Evolutionary conservation across 2,329 filamentous ascomycete genomes (phyloP).

Genomic region (Alternaria gansuensis): DNA sequence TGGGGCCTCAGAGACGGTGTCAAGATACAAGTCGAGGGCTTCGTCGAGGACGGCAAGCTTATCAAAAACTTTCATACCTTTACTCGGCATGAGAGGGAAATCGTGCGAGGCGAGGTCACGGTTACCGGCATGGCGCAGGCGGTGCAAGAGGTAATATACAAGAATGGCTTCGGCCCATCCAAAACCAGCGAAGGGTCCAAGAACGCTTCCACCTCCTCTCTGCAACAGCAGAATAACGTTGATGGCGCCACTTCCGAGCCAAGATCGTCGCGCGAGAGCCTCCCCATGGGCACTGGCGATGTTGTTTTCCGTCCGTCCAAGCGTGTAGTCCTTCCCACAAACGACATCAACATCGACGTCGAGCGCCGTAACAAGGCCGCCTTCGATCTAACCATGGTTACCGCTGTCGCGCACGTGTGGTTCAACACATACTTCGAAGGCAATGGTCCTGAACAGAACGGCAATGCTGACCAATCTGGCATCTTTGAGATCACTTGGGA

Average conservation of each 20-base stretch:
- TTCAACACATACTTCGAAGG: slow-evolving; percentile 97
- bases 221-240: slow-evolving; percentile 28
- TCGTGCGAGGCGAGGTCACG: slow-evolving; percentile 66
- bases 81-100: slow-evolving; percentile 71
- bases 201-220: slow-evolving; percentile 31
- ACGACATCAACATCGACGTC: slow-evolving; percentile 89
- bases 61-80: slow-evolving; percentile 89
- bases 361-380: slow-evolving; percentile 83
- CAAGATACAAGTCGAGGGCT: slow-evolving; percentile 86
- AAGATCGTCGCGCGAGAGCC: slow-evolving; percentile 36
- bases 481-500: slow-evolving; percentile 78
- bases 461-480: slow-evolving; percentile 72
- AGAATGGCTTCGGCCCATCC: slow-evolving; percentile 46
- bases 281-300: slow-evolving; percentile 68
- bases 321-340: slow-evolving; percentile 76
- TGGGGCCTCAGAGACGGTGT: slow-evolving; percentile 90
- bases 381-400: slow-evolving; percentile 85
- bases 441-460: slow-evolving; percentile 72
- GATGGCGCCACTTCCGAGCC: slow-evolving; percentile 30
- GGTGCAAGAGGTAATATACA: slow-evolving; percentile 57
- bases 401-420: slow-evolving; percentile 93
- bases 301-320: slow-evolving; percentile 79
- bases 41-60: slow-evolving; percentile 84
- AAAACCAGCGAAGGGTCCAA: slow-evolving; percentile 32
- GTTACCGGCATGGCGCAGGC: slow-evolving; percentile 56